Base-by-base conservation (phyloP, 1,284 basidiomycete genomes). In the Mycosarcoma maydis region DNA sequence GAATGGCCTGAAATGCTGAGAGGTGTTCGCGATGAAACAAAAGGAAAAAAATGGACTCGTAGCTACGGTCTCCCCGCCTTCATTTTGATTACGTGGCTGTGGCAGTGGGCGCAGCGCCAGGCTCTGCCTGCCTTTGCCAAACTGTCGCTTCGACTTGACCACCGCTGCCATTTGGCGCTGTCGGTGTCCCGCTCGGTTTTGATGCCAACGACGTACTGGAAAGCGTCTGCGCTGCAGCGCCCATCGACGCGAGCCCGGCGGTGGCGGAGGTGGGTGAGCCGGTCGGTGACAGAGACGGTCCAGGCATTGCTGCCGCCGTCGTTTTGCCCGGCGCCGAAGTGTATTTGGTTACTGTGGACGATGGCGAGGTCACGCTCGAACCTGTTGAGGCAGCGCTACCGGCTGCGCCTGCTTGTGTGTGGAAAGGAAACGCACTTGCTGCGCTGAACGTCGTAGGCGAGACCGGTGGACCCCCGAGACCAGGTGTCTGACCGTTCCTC, bases 401-500 rank as follows among this genome's bases (percentile, higher is more conserved):
- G 10, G 42, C 27, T 22, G 23, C 37, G 10, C 47, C 41, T 16
- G 42, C 42, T 9, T 27, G 16, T 7, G 41, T 41, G 46, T 30
- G 32, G 48, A 69, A 69, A 5, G 66, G 66, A 34, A 69, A 69
- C 2, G 46, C 33, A 2, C 36, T 26, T 6, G 39, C 44, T 4
- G 59, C 30, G 9, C 41, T 38, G 10, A 46, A 32, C 14, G 51
- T 36, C 3, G 55, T 64, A 3, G 66, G 66, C 42, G 66, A 69
- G 2, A 69, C 36, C 34, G 66, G 55, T 3, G 55, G 48, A 24
- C 47, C 50, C 1, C 41, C 41, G 2, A 19, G 34, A 20, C 54
- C 51, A 3, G 66, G 66, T 8, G 60, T 65, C 29, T 55, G 60
- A 0, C 44, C 67, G 27, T 56, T 72, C 19, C 75, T 55, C 49